Conservation (phyloP, 176 grass and related monocot genomes). For the Phyllostachys edulis region DNA sequence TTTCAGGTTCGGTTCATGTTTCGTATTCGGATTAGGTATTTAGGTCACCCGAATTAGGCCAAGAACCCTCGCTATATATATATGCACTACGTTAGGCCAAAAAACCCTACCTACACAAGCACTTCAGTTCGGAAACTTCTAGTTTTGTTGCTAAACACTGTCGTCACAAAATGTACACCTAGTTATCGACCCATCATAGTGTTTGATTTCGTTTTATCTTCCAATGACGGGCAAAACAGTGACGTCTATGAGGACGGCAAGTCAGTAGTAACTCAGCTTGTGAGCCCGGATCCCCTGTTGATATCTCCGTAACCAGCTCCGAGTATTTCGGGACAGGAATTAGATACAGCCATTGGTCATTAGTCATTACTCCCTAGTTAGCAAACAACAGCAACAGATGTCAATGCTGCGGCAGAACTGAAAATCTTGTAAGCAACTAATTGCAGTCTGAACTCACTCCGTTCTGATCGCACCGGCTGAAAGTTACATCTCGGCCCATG, state of each 20-base stretch:
- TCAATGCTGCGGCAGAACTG: neutral
- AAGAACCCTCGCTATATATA: neutral
- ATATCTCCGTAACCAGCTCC: neutral
- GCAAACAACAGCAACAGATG: constrained; percentile 25
- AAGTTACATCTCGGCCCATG: constrained; percentile 21
- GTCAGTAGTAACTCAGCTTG: neutral
- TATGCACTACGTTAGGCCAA: neutral
- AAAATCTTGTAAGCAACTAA: neutral
- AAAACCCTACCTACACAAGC: neutral
- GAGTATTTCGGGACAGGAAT: constrained; percentile 15
- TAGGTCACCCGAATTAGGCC: neutral
- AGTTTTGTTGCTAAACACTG: neutral
- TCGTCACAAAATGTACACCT: neutral
- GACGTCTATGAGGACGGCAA: neutral
- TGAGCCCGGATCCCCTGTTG: neutral
- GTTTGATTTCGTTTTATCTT: constrained; percentile 24
- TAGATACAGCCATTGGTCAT: constrained; percentile 21
- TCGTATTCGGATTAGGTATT: neutral
- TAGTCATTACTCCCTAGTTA: neutral
- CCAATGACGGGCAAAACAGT: neutral
- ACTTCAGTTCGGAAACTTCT: neutral
- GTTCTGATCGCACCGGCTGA: constrained; percentile 28
- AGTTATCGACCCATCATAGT: neutral
- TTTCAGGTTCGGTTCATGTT: neutral
- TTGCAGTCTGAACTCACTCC: neutral